Evolutionary conservation across 768 basidiomycete species (phyloP).

Genomic region (Suillus lakei): DNA sequence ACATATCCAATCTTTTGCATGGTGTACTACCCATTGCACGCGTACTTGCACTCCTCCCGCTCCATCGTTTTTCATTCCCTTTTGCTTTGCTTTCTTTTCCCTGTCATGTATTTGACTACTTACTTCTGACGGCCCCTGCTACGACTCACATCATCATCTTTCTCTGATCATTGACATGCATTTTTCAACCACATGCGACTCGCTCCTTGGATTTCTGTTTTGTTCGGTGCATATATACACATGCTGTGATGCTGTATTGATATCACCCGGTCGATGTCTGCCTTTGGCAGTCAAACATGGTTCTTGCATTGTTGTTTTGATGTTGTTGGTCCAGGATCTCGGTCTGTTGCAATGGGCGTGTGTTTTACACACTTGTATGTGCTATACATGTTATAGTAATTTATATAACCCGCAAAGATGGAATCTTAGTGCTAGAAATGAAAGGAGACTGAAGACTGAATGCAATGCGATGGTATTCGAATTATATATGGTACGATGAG

Average conservation of each 20-base stretch:
- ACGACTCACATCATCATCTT: background rate
- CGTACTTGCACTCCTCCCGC: slow-evolving; percentile 60
- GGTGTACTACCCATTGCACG: slow-evolving; percentile 67
- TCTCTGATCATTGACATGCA: slow-evolving; percentile 1
- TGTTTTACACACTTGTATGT: background rate
- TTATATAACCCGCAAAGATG: no score
- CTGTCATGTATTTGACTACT: slow-evolving; percentile 6
- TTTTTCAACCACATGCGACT: background rate
- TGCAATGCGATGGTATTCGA: no score
- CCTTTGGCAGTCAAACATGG: background rate
- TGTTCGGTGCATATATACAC: background rate
- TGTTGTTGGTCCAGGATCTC: background rate
- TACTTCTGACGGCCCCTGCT: background rate
- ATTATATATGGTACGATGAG: no score
- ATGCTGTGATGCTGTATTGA: background rate
- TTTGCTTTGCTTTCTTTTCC: background rate
- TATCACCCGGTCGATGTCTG: background rate
- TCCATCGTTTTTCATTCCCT: slow-evolving; percentile 12
- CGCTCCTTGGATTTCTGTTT: background rate
- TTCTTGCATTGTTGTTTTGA: background rate
- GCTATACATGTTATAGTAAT: background rate
- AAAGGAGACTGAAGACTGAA: background rate
- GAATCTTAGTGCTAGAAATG: background rate
- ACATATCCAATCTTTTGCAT: slow-evolving; percentile 48
- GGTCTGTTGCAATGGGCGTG: background rate